Percentiles rank a stretch among this genome's conserved stretches.
Conservation (phyloP, 768 basidiomycete species). For the Tricholoma sp. region DNA sequence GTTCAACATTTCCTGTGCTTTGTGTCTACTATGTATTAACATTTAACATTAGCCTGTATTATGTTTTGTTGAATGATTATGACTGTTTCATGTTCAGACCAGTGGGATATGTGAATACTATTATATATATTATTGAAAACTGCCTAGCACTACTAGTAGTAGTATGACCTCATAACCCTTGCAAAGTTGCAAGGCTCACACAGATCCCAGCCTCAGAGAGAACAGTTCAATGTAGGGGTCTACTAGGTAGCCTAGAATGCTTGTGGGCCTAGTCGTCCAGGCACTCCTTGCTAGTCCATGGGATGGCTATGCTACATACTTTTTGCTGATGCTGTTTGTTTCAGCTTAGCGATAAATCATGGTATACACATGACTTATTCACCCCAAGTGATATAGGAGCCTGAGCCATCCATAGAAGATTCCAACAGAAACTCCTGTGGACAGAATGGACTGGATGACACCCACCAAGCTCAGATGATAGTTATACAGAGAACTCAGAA, state of each 20-base stretch:
- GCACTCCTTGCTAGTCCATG: background rate
- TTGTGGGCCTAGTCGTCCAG: background rate
- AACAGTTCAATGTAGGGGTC: background rate
- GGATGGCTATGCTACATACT: background rate
- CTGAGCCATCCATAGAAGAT: no score
- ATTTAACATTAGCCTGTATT: background rate
- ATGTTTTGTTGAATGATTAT: background rate
- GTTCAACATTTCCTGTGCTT: background rate
- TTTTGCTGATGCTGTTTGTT: constrained; percentile 2
- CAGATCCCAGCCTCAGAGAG: background rate
- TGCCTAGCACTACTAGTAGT: no score
- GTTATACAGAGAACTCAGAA: no score
- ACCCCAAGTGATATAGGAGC: no score
- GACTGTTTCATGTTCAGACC: background rate
- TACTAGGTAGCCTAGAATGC: background rate
- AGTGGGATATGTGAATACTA: background rate
- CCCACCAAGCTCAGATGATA: no score
- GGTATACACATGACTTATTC: no score
- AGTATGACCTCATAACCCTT: no score
- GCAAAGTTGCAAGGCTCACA: background rate
- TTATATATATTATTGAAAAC: background rate
- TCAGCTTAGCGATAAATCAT: no score
- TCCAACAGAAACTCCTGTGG: no score
- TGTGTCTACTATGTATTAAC: background rate
- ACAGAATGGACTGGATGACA: no score